phyloP scores from a whole-genome alignment of 768 basidiomycete species.

The Paxillus involutus region DNA sequence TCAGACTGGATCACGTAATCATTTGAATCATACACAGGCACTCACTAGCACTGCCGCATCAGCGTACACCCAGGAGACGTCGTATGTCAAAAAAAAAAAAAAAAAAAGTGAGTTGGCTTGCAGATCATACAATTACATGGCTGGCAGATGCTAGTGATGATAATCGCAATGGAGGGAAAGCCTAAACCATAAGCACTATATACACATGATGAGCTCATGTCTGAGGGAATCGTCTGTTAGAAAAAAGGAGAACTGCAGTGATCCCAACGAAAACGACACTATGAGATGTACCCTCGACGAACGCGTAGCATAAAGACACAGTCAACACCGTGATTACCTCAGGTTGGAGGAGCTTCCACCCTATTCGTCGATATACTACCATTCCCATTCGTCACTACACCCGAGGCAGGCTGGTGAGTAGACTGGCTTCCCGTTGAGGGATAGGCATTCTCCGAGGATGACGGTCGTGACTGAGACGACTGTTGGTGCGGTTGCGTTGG shows the following conservation, averaged over 20 bases:
- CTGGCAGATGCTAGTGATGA: slow-evolving; percentile 16
- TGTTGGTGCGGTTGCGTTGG: slow-evolving; percentile 30
- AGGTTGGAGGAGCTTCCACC: slow-evolving; percentile 43
- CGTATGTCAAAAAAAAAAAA: neutral
- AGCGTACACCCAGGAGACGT: neutral
- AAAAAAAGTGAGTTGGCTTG: neutral
- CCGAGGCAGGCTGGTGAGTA: slow-evolving; percentile 27
- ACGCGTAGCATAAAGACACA: slow-evolving; percentile 8
- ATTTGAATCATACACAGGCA: no score
- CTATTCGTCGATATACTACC: slow-evolving; percentile 37
- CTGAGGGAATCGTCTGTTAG: slow-evolving; percentile 22
- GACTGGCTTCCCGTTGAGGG: slow-evolving; percentile 40
- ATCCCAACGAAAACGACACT: slow-evolving; percentile 20
- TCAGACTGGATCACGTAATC: slow-evolving; percentile 25
- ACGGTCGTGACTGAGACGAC: slow-evolving; percentile 51
- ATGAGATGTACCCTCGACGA: slow-evolving; percentile 16
- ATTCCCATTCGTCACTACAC: slow-evolving; percentile 42
- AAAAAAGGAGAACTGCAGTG: slow-evolving; percentile 21
- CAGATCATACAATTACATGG: slow-evolving; percentile 11
- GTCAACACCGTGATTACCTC: slow-evolving; percentile 6
- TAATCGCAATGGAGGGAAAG: slow-evolving; percentile 8
- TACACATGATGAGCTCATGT: slow-evolving; percentile 26
- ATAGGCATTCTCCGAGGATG: slow-evolving; percentile 61
- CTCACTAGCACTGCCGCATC: no score
- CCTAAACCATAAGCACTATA: slow-evolving; percentile 23